phyloP scores from a whole-genome alignment of 2,329 filamentous ascomycete genomes.

The Penicillium sp. region DNA sequence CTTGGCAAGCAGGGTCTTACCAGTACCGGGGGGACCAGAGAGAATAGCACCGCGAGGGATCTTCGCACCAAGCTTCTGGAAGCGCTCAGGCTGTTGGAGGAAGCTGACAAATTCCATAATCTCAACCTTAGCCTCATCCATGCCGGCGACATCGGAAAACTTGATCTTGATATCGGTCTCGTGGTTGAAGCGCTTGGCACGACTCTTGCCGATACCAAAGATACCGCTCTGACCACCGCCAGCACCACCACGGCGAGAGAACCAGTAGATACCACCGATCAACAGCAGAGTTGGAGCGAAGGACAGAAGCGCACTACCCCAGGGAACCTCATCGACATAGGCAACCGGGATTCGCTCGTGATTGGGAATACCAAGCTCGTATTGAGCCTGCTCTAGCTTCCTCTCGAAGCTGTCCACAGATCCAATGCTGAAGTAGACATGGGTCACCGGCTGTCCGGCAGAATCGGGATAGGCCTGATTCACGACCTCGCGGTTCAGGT shows the following conservation, averaged over 20 bases:
- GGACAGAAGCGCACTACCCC: constrained; percentile 71
- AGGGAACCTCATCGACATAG: constrained; percentile 76
- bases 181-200: constrained; percentile 96
- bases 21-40: constrained; percentile 95
- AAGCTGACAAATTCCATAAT: constrained; percentile 99
- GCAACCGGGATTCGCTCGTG: constrained; percentile 91
- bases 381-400: constrained; percentile 83
- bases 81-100: constrained; percentile 88
- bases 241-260: constrained; percentile 71
- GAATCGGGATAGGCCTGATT: constrained; percentile 75
- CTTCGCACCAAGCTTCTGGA: constrained; percentile 93
- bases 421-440: constrained; percentile 94
- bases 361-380: constrained; percentile 80
- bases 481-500: constrained; percentile 75
- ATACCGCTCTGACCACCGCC: constrained; percentile 73
- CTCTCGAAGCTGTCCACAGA: constrained; percentile 92
- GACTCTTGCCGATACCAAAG: constrained; percentile 94
- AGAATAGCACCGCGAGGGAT: constrained; percentile 96
- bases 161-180: constrained; percentile 96
- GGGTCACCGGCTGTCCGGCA: constrained; percentile 69
- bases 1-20: constrained; percentile 96
- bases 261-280: constrained; percentile 79
- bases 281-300: constrained; percentile 88
- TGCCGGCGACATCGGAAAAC: constrained; percentile 93
- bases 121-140: constrained; percentile 97